Evolutionary conservation across 2,329 filamentous ascomycete genomes (phyloP), one percentile per base, ranked within the genome.

Genomic region (Tolypocladium inflatum): DNA sequence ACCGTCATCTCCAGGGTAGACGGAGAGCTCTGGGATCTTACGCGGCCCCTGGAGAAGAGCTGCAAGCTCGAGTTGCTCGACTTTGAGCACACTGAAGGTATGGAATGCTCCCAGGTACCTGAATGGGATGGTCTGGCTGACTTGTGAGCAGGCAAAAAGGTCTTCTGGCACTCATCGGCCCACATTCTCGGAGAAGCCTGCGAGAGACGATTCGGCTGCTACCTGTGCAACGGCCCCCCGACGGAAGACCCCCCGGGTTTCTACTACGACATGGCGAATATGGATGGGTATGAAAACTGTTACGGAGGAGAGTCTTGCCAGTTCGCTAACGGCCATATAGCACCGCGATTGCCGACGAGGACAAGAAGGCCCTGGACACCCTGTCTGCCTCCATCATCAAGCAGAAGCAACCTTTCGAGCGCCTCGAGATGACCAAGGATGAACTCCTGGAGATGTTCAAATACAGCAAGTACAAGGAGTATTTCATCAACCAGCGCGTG

Each of bases 381-480:
- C 85, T 91, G 63, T 90, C 92, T 37, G 80, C 82, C 68, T 88
- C 86, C 70, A 91, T 94, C 63, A 90, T 96, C 74, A 97, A 97
- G 80, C 92, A 97, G 76, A 96, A 95, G 80, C 93, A 97, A 75
- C 87, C 87, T 55, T 97, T 97, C 71, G 89, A 97, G 78, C 86
- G 94, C 60, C 79, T 97, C 54, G 88, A 88, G 63, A 83, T 97
- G 69, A 89, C 89, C 63, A 97, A 97, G 76, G 89, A 93, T 57
- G 87, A 97, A 64, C 81, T 97, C 55, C 83, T 94, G 56, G 91
- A 96, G 72, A 96, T 97, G 74, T 97, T 97, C 79, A 85, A 86
- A 66, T 95, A 96, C 81, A 97, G 95, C 82, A 94, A 94, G 73
- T 97, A 96, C 80, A 97, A 99, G 83, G 86, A 96, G 72, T 90